Evolutionary conservation across 805 yeast genomes (phyloP).

Genomic region (Lipomyces chichibuensis): DNA sequence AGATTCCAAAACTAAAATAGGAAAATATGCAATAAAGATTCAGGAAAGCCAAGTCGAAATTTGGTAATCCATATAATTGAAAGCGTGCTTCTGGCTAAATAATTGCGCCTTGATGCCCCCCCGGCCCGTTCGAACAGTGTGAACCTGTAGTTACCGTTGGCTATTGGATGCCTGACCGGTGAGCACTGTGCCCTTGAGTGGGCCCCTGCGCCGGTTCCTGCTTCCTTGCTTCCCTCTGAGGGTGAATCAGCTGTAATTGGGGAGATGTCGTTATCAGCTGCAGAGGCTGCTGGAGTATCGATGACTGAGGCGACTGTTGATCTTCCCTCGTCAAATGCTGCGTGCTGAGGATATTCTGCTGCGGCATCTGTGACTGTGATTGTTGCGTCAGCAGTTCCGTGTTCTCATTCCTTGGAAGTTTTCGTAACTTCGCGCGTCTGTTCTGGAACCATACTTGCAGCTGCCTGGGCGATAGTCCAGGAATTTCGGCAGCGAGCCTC

Average conservation of each 20-base stretch:
- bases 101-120: background rate
- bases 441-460: slow-evolving; percentile 37
- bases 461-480: slow-evolving; percentile 31
- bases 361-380: background rate
- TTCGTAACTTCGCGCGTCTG: slow-evolving; percentile 32
- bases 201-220: background rate
- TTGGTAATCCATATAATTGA: too few relatives aligned
- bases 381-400: background rate
- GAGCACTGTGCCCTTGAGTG: background rate
- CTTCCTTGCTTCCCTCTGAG: background rate
- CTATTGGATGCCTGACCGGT: background rate
- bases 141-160: background rate
- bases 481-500: slow-evolving; percentile 30
- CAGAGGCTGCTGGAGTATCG: background rate
- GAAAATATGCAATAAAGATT: too few relatives aligned
- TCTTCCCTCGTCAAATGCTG: background rate
- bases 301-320: background rate
- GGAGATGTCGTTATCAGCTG: background rate
- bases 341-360: background rate
- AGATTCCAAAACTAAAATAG: too few relatives aligned
- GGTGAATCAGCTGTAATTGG: background rate
- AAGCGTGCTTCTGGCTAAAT: background rate
- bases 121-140: background rate
- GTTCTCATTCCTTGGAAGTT: slow-evolving; percentile 8
- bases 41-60: too few relatives aligned